These are phyloP conservation scores for Candida qinlingensis DNA, from an alignment of 805 yeast genomes.

Conservation along the genomic window DNA sequence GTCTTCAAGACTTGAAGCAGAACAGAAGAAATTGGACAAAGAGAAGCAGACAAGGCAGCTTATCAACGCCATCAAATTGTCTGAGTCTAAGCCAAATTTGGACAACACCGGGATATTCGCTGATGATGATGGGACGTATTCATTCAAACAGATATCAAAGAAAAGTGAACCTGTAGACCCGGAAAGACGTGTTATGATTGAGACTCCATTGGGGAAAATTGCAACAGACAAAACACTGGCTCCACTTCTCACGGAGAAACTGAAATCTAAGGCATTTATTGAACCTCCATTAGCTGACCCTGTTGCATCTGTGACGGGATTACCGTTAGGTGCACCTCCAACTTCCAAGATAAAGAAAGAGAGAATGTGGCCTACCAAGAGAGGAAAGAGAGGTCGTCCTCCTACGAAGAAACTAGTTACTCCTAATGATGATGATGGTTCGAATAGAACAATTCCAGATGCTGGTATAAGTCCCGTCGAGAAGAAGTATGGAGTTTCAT, in stretches of 20 bases:
- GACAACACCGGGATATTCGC: background rate
- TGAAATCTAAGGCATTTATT: conserved; percentile 17
- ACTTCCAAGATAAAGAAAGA: conserved; percentile 52
- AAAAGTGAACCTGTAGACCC: background rate
- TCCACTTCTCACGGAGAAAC: background rate
- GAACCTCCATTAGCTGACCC: conserved; percentile 60
- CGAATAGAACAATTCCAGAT: background rate
- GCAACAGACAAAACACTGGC: background rate
- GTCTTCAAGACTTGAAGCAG: no score
- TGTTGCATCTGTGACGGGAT: conserved; percentile 61
- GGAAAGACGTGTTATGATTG: background rate
- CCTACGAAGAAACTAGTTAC: background rate
- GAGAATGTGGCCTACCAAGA: conserved; percentile 44
- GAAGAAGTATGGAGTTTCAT: background rate
- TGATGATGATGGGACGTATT: background rate
- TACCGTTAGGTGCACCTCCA: conserved; percentile 68
- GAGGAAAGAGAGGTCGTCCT: conserved; percentile 17
- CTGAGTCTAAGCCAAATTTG: background rate
- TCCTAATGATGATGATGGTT: conserved; percentile 2
- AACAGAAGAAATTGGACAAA: background rate
- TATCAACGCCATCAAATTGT: background rate
- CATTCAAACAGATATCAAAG: background rate
- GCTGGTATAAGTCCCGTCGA: background rate
- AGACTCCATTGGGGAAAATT: background rate
- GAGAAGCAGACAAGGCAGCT: background rate